Evolutionary conservation across 2,329 filamentous ascomycete genomes (phyloP).

Genomic region (Fusarium proliferatum): DNA sequence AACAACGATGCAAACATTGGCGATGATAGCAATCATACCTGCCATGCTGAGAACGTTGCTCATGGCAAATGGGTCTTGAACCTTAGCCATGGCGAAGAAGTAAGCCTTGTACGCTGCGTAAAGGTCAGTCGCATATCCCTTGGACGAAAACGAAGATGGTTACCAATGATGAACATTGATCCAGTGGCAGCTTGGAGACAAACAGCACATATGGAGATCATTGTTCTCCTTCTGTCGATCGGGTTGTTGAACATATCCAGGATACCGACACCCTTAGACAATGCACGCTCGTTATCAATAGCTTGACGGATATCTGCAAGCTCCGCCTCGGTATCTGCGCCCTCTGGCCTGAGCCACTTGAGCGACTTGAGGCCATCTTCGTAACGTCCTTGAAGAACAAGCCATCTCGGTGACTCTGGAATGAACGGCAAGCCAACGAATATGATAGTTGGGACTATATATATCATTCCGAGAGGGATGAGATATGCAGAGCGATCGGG

Average conservation of each 20-base stretch:
- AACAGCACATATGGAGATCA: conserved; percentile 32
- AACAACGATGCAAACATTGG: conserved; percentile 37
- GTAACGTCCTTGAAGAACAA: conserved; percentile 34
- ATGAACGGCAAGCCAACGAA: conserved; percentile 29
- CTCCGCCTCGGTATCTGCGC: conserved; percentile 21
- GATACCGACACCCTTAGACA: conserved; percentile 19
- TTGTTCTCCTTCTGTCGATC: conserved; percentile 30
- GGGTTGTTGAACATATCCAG: conserved; percentile 38
- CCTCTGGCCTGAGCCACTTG: conserved; percentile 24
- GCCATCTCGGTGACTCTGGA: conserved; percentile 39
- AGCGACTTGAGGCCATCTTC: conserved; percentile 34
- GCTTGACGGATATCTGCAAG: conserved; percentile 29
- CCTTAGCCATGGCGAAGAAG: conserved; percentile 40
- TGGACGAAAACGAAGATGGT: fast-evolving
- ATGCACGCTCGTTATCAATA: conserved; percentile 25
- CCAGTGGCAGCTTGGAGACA: conserved; percentile 35
- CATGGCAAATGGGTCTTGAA: conserved; percentile 39
- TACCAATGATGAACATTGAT: conserved; percentile 43
- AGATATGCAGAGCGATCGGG: conserved; percentile 38
- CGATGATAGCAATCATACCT: conserved; percentile 34
- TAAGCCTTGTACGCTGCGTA: conserved; percentile 38
- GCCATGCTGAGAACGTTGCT: conserved; percentile 40
- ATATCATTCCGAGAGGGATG: conserved; percentile 38
- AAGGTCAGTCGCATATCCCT: fast-evolving
- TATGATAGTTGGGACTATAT: conserved; percentile 26